Evolutionary conservation across 805 yeast genomes (phyloP), one percentile per base, ranked within the genome.

Genomic region (Grigorovia transvaalensis): DNA sequence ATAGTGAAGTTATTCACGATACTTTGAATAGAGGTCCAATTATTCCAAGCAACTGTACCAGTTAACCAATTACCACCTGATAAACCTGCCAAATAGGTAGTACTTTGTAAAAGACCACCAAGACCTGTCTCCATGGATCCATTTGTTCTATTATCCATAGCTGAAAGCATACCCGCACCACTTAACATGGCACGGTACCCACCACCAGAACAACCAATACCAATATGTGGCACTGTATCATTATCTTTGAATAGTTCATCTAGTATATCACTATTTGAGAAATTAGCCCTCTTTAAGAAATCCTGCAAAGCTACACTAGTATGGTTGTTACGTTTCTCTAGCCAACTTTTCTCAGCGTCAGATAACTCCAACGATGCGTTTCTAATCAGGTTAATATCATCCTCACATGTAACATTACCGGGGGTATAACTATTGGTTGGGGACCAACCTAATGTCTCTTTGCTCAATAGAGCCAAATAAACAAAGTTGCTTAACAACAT

Each of bases 51-150:
- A 33, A 88, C 66, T 9, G 90, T 76, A 1, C 87, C 84, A 29
- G 87, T 72, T 48, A 86, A 71, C 95, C 95, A 88, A 13, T 85
- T 77, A 29, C 96, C 96, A 35, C 96, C 96, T 15, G 90, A 82
- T 41, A 88, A 75, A 9, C 91, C 95, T 5, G 87, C 70, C 4
- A 88, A 66, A 62, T 89, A 88, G 12, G 85, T 78, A 1, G 88
- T 63, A 6, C 85, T 70, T 59, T 85, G 88, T 41, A 88, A 68
- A 23, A 88, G 67, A 4, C 96, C 95, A 38, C 91, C 90, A 44
- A 88, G 65, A 13, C 85, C 84, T 5, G 74, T 72, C 29, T 69
- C 70, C 4, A 80, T 72, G 13, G 81, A 75, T 51, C 75, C 77
- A 9, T 61, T 68, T 2, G 93, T 82, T 57, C 95, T 73, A 60